Conservation (phyloP, 441 rosid species). For the Dalechampia spathulata region DNA sequence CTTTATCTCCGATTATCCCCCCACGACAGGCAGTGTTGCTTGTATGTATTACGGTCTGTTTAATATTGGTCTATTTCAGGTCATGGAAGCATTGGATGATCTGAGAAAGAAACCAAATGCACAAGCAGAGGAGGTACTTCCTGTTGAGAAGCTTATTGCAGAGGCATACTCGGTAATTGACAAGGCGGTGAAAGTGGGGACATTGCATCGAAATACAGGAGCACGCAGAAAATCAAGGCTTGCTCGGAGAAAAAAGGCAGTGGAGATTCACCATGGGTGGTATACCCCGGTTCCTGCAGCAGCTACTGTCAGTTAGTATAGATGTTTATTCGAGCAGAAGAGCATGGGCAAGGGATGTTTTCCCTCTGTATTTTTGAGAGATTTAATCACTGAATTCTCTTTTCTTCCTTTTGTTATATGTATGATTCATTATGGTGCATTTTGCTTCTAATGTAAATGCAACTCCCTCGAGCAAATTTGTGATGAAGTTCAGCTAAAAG, state of each 20-base stretch:
- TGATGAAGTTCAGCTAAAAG: no score
- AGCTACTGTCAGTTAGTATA: constrained; percentile 18
- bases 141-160: constrained; percentile 68
- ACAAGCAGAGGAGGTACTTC: constrained; percentile 56
- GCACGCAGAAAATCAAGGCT: constrained; percentile 77
- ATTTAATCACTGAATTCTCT: no score
- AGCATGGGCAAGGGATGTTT: constrained; percentile 3
- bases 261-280: constrained; percentile 90
- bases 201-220: constrained; percentile 72
- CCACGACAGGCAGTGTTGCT: no score
- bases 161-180: constrained; percentile 84
- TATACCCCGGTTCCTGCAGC: constrained; percentile 46
- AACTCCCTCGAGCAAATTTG: no score
- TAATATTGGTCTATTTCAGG: constrained; percentile 33
- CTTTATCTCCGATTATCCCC: not conserved
- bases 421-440: no score
- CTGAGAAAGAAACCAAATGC: constrained; percentile 78
- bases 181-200: constrained; percentile 67
- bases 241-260: constrained; percentile 79
- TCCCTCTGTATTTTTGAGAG: not conserved
- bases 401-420: no score
- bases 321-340: constrained; percentile 5
- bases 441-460: no score
- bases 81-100: constrained; percentile 59
- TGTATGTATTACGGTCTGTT: not conserved